A percentile compares a stretch with the other conserved stretches of the same genome.
Evolutionary conservation across 2,329 filamentous ascomycete genomes (phyloP).

Genomic region (Orbilia javanica): DNA sequence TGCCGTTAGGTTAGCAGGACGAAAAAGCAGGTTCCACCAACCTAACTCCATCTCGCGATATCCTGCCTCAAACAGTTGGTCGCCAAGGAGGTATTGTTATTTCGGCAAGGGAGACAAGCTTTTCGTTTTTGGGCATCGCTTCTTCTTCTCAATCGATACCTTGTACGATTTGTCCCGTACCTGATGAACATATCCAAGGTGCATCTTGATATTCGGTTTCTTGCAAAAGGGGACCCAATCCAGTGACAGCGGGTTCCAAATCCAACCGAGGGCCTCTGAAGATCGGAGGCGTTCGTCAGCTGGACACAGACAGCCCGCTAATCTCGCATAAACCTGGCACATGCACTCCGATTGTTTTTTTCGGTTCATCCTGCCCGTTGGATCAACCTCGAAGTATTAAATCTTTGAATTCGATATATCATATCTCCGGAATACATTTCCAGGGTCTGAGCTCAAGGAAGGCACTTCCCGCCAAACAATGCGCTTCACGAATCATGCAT

Average conservation of each 20-base stretch:
- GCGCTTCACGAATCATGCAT: neutral
- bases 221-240: neutral
- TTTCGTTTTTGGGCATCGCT: conserved; percentile 2
- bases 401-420: neutral
- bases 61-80: conserved; percentile 50
- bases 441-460: neutral
- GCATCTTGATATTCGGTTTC: neutral
- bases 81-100: conserved; percentile 16
- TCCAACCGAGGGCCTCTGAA: neutral
- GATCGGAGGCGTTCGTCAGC: conserved; percentile 8
- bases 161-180: neutral
- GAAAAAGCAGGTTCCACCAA: conserved; percentile 12
- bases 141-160: neutral
- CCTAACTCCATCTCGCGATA: conserved; percentile 52
- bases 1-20: conserved; percentile 25
- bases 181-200: neutral
- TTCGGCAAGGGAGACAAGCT: conserved; percentile 43
- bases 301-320: conserved; percentile 20
- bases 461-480: conserved; percentile 1
- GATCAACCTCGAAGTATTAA: neutral
- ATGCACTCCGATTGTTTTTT: neutral
- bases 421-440: neutral
- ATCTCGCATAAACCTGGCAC: conserved; percentile 14
- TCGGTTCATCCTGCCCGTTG: neutral
- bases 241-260: neutral